Percentiles rank a stretch among this genome's conserved stretches.
These are phyloP conservation scores for Fusarium austroafricanum DNA, from an alignment of 2,329 filamentous ascomycete genomes.

Conservation along the genomic window DNA sequence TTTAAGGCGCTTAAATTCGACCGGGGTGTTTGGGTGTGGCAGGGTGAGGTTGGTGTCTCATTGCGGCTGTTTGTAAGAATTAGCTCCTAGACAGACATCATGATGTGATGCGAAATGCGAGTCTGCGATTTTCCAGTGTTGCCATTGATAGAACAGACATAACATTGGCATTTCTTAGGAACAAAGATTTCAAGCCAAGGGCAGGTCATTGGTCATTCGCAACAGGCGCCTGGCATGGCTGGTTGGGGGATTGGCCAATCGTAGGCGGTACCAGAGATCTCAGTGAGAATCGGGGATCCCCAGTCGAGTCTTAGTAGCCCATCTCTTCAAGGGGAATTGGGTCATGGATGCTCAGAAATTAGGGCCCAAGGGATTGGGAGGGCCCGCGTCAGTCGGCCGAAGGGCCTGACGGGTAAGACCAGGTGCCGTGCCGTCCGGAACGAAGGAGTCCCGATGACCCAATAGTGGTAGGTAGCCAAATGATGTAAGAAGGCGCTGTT, in stretches of 20 bases:
- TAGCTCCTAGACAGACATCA: slow-evolving; percentile 9
- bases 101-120: slow-evolving; percentile 19
- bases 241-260: slow-evolving; percentile 31
- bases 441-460: slow-evolving; percentile 15
- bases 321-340: slow-evolving; percentile 1
- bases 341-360: slow-evolving; percentile 30
- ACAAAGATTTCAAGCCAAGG: neutral
- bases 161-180: neutral
- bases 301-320: slow-evolving; percentile 10
- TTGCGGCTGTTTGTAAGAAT: slow-evolving; percentile 28
- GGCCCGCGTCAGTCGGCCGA: slow-evolving; percentile 26
- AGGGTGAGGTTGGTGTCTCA: slow-evolving; percentile 19
- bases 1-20: slow-evolving; percentile 45
- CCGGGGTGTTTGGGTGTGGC: slow-evolving; percentile 18
- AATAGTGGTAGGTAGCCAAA: neutral
- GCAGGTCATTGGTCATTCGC: slow-evolving; percentile 1
- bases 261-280: slow-evolving; percentile 42
- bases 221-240: slow-evolving; percentile 5
- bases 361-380: slow-evolving; percentile 35
- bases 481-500: slow-evolving; percentile 3
- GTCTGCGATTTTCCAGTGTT: neutral
- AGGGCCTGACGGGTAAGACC: slow-evolving; percentile 10
- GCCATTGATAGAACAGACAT: neutral
- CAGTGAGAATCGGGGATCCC: slow-evolving; percentile 37
- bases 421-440: slow-evolving; percentile 28